These are phyloP conservation scores for Agapanthus africanus DNA, from an alignment of 106 monocot species.

Conservation along the genomic window DNA sequence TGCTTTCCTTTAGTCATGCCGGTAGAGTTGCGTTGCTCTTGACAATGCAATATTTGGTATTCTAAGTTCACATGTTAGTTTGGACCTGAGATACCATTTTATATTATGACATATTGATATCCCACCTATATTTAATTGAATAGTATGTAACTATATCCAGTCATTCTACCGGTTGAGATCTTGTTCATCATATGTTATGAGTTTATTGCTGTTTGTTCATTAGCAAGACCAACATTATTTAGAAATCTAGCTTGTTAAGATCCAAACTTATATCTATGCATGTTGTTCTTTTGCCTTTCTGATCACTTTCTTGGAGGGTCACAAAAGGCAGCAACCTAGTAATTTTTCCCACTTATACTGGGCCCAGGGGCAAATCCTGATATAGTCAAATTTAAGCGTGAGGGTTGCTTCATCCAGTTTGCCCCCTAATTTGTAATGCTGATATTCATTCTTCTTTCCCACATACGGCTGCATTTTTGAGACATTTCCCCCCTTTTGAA, in stretches of 20 bases:
- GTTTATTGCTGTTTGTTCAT: not conserved
- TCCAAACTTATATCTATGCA: not conserved
- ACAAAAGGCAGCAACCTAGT: too few relatives aligned
- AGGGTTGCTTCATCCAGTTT: not conserved
- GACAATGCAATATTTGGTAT: not conserved
- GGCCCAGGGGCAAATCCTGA: too few relatives aligned
- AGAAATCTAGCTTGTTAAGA: not conserved
- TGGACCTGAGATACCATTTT: not conserved
- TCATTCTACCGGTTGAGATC: not conserved
- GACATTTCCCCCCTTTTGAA: not conserved
- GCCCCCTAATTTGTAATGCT: not conserved
- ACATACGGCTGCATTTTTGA: not conserved
- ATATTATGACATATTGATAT: not conserved
- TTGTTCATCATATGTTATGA: too few relatives aligned
- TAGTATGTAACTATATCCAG: not conserved
- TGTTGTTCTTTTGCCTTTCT: too few relatives aligned
- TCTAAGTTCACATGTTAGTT: not conserved
- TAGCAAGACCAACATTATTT: not conserved
- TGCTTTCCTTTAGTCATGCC: not conserved
- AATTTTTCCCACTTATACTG: too few relatives aligned
- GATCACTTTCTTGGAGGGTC: too few relatives aligned
- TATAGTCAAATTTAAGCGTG: not conserved
- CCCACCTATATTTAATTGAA: not conserved
- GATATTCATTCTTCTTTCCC: not conserved
- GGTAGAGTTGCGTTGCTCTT: not conserved